Percentiles rank a stretch among this genome's conserved stretches.
phyloP scores from a whole-genome alignment of 805 yeast genomes.

The Schwanniomyces occidentalis region DNA sequence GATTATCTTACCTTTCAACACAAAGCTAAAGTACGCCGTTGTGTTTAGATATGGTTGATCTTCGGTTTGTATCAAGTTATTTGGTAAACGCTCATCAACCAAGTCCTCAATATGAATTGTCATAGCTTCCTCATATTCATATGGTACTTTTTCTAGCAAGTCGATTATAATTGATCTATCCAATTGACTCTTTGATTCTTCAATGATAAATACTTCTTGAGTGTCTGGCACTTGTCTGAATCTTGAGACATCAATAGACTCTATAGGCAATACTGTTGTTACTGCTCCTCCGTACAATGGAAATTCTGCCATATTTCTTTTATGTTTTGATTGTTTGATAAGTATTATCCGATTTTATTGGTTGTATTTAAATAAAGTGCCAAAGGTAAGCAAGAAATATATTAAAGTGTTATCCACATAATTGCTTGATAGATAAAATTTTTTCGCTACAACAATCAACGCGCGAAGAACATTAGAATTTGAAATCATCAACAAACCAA shows the following conservation, averaged over 20 bases:
- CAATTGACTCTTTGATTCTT: conserved; percentile 24
- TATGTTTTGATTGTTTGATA: too few species aligned
- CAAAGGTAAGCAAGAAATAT: too few species aligned
- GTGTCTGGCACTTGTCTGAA: conserved; percentile 88
- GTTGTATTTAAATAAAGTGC: too few species aligned
- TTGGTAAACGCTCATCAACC: conserved; percentile 20
- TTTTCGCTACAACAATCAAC: too few species aligned
- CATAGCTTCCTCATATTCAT: conserved; percentile 42
- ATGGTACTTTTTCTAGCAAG: conserved; percentile 52
- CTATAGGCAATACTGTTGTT: conserved; percentile 54
- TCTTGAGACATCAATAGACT: conserved; percentile 67
- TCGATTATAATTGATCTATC: conserved; percentile 67
- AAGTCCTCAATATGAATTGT: conserved; percentile 58
- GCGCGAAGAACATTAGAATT: too few species aligned
- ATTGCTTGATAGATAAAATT: too few species aligned
- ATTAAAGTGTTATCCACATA: too few species aligned
- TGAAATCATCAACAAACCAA: too few species aligned
- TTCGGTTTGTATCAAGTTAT: conserved; percentile 10
- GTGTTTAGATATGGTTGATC: conserved; percentile 5
- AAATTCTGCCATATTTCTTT: conserved; percentile 1
- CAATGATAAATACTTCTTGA: conserved; percentile 83
- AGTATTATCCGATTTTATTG: too few species aligned
- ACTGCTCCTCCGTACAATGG: conserved; percentile 83
- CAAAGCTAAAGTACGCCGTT: conserved; percentile 5
- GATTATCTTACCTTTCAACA: conserved; percentile 28